phyloP scores from a whole-genome alignment of 2,329 filamentous ascomycete species.

The Fusarium kyushuense region DNA sequence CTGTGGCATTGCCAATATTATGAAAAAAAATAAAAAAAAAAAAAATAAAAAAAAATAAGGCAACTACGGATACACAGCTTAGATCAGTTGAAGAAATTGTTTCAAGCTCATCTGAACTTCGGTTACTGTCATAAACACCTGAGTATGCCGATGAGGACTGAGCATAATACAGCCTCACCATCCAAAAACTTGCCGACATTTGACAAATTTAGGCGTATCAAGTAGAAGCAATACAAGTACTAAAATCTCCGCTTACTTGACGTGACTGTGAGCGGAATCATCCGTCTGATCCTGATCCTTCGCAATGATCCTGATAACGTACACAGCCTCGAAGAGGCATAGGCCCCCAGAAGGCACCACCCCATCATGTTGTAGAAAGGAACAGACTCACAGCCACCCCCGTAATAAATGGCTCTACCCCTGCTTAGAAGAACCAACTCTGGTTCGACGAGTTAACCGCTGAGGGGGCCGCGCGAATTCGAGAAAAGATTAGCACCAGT shows the following conservation, averaged over 20 bases:
- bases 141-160: neutral
- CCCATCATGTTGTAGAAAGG: neutral
- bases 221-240: constrained; percentile 5
- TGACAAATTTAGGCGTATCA: neutral
- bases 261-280: constrained; percentile 1
- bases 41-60: no score
- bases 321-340: constrained; percentile 19
- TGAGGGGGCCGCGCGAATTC: neutral
- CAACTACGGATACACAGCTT: neutral
- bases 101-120: constrained; percentile 1
- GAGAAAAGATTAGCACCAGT: neutral
- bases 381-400: constrained; percentile 26
- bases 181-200: neutral
- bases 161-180: neutral
- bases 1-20: neutral
- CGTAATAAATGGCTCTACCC: constrained; percentile 3
- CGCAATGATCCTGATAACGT: constrained; percentile 4
- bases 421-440: constrained; percentile 4
- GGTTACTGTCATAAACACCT: neutral
- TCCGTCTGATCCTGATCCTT: constrained; percentile 16
- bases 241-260: constrained; percentile 4
- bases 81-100: neutral
- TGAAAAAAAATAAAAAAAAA: no score
- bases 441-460: constrained; percentile 5
- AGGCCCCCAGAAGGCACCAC: constrained; percentile 4